Evolutionary conservation across 2,329 filamentous ascomycete genomes (phyloP), one percentile per base, ranked within the genome.

Genomic region (Cladosporium oxysporum): DNA sequence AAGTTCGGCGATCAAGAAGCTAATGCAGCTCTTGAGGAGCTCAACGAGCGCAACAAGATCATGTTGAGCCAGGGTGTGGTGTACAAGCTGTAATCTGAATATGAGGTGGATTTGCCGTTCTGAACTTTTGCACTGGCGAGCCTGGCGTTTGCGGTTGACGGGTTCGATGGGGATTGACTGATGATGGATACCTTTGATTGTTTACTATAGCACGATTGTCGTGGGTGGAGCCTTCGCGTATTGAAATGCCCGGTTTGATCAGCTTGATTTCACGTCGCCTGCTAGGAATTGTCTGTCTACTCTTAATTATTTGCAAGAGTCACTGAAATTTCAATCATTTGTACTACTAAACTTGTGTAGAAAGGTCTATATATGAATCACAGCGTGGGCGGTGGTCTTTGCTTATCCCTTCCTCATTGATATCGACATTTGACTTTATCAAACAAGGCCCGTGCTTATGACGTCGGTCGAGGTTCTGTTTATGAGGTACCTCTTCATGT

Each of bases 1-100:
- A 79, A 83, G 44, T 99, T 97, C 79, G 84, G 83, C 29, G 84
- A 84, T 44, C 82, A 82, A 0, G 95, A 99, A 79, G 92, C 91
- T 0, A 81, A 90, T 66, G 86, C 89, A 77, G 93, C 92, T 53
- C 81, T 99, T 65, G 87, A 87, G 78, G 88, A 85, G 76, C 89
- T 99, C 87, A 90, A 92, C 73, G 88, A 91, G 70, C 83, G 85
- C 72, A 97, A 97, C 78, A 89, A 94, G 82, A 89, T 99, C 75
- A 99, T 99, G 91, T 88, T 76, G 62, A 79, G 77, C 62, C 82
- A 79, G 37, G 82, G 79, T 2, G 79, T 83, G 60, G 80, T 84
- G 66, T 84, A 83, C 70, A 84, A 83, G 79, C 75, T 80, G n/a
- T 80, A 69, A 70, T 66, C 58, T 58, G 28, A 18, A 33, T 55